Evolutionary conservation across 306 rosid genomes (phyloP).

Genomic region (Astragalus membranaceus): DNA sequence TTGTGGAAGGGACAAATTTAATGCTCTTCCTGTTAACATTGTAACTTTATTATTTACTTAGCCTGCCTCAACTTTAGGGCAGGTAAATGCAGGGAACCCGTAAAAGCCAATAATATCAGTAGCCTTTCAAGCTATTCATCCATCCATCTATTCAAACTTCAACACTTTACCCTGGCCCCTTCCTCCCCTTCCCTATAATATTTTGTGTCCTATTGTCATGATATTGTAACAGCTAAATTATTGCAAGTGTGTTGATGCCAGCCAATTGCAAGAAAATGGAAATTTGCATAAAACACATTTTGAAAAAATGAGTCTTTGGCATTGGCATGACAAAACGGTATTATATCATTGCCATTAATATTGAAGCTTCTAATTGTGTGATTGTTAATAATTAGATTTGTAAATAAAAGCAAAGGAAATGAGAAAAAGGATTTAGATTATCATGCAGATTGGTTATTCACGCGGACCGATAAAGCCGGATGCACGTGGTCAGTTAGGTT

Average conservation of each 20-base stretch:
- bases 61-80: not conserved
- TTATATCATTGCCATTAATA: not conserved
- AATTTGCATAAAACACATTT: conserved; percentile 1
- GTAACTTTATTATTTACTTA: not conserved
- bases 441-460: too few species aligned
- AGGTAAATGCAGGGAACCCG: conserved; percentile 4
- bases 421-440: too few species aligned
- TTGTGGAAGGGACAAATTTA: conserved; percentile 53
- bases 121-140: not conserved
- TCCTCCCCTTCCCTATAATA: not conserved
- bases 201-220: not conserved
- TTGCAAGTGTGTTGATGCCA: conserved; percentile 16
- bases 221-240: not conserved
- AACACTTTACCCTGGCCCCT: conserved; percentile 1
- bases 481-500: too few species aligned
- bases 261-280: conserved; percentile 24
- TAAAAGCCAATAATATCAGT: conserved; percentile 8
- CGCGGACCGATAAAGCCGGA: too few species aligned
- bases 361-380: too few species aligned
- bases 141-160: conserved; percentile 15
- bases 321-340: conserved; percentile 1
- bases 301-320: not conserved
- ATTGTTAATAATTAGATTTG: too few species aligned
- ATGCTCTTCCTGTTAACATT: conserved; percentile 23
- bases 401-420: too few species aligned